A percentile compares a stretch with the other conserved stretches of the same genome.
Evolutionary conservation across 352 stramenopile genomes (phyloP).

Genomic region (Phytopythium mirpurense): DNA sequence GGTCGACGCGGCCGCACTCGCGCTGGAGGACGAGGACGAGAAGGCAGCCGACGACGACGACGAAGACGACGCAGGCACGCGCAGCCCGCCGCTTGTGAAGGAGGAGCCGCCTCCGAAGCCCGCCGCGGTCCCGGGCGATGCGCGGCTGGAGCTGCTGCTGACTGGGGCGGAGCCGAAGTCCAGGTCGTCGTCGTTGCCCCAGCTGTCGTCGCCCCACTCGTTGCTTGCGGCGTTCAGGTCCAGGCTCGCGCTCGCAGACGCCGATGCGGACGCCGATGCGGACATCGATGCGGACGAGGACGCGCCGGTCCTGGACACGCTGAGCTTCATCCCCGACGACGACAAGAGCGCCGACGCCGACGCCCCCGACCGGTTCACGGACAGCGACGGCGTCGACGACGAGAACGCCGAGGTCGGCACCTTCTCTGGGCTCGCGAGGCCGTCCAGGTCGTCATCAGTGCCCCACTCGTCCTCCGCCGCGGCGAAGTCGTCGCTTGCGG

Average conservation of each 20-base stretch:
- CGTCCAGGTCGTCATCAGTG: conserved; percentile 55
- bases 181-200: conserved; percentile 43
- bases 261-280: conserved; percentile 10
- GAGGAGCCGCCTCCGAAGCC: not conserved
- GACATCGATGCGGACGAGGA: conserved; percentile 15
- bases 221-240: conserved; percentile 17
- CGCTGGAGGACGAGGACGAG: conserved; percentile 12
- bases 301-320: conserved; percentile 20
- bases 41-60: not conserved
- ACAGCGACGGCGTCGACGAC: conserved; percentile 16
- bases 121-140: not conserved
- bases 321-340: conserved; percentile 47
- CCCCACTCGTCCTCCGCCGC: conserved; percentile 60
- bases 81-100: not conserved
- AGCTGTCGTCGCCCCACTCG: conserved; percentile 65
- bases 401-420: conserved; percentile 18
- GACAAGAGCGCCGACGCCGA: conserved; percentile 31
- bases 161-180: conserved; percentile 17
- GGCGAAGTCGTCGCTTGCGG: conserved; percentile 29
- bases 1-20: conserved; percentile 10
- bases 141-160: conserved; percentile 12
- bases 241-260: conserved; percentile 23
- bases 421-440: conserved; percentile 33
- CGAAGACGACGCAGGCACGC: not conserved
- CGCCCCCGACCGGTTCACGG: conserved; percentile 12